Evolutionary conservation across 495 filamentous ascomycete genomes (phyloP), one percentile per base, ranked within the genome.

Genomic region (Penicillium goetzii): DNA sequence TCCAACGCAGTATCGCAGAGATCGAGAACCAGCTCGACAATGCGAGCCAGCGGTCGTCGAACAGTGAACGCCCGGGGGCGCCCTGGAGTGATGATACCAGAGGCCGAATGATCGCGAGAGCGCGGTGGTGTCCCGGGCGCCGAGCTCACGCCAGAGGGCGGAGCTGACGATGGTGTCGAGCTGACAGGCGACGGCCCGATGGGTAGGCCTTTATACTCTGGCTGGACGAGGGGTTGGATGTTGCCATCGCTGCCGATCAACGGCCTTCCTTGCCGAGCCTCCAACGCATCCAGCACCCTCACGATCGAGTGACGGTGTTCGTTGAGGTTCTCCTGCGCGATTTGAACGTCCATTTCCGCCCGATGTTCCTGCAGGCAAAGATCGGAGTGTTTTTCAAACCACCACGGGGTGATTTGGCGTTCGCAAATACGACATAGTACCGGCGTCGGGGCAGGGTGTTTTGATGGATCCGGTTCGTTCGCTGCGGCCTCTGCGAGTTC

Each of bases 301-400:
- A 98, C 96, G 71, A 99, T 97, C n/a, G 90, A 83, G 74, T 94
- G 92, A 6, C 95, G 90, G 74, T 98, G 95, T 72, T 98, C 93
- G n/a, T 86, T 89, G 43, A 99, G 82, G 64, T 85, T 90, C 69
- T 99, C 95, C 71, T 99, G 95, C 32, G 92, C 88, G 75, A 97
- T 86, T 69, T 97, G 93, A 12, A 99, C 93, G 60, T 97, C 94
- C 89, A 97, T 94, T 74, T 99, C 95, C 1, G 96, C 94, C 50
- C 90, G 88, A 74, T 99, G 95, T 72, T 99, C 95, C 73, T 97
- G 92, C 57, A 97, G 80, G 72, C 95, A 99, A 11, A 97, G 84
- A 64, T 99, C 95, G 0, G 95, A 96, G 71, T 99, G 95, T 75
- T 97, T 98, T 76, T 97, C 93, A 68, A 99, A 99, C 96, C 95